Conservation (phyloP, 1,139 yeast species). For the Geotrichum carabidarum region DNA sequence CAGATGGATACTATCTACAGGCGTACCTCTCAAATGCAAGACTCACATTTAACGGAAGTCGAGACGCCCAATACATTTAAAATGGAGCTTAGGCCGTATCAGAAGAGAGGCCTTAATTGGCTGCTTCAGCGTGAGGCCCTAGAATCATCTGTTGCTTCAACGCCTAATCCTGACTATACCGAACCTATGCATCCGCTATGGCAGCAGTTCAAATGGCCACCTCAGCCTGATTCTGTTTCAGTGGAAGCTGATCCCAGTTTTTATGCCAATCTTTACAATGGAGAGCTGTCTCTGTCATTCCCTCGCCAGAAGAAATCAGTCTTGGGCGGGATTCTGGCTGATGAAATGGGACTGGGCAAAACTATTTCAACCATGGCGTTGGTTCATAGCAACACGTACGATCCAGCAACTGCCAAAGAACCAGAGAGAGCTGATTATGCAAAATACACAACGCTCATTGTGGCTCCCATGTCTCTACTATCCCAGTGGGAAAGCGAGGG, state of each 20-base stretch:
- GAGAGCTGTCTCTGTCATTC: slow-evolving; percentile 64
- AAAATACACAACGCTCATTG: slow-evolving; percentile 63
- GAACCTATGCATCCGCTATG: slow-evolving; percentile 80
- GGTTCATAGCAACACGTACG: slow-evolving; percentile 45
- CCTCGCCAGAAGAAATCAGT: slow-evolving; percentile 52
- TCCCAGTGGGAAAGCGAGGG: slow-evolving; percentile 88
- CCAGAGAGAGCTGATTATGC: slow-evolving; percentile 47
- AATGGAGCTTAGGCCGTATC: slow-evolving; percentile 61
- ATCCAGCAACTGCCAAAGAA: slow-evolving; percentile 20
- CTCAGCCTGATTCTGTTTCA: slow-evolving; percentile 29
- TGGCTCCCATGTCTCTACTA: slow-evolving; percentile 86
- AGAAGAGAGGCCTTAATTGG: slow-evolving; percentile 78
- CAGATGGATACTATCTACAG: slow-evolving; percentile 73
- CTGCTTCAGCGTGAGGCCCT: slow-evolving; percentile 53
- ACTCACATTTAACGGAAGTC: slow-evolving; percentile 52
- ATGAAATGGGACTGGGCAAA: slow-evolving; percentile 95
- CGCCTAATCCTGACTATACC: slow-evolving; percentile 33
- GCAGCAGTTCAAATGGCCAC: slow-evolving; percentile 77
- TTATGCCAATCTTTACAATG: slow-evolving; percentile 78
- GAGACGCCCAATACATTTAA: slow-evolving; percentile 59
- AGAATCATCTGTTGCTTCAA: slow-evolving; percentile 45
- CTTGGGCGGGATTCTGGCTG: slow-evolving; percentile 90
- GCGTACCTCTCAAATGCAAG: slow-evolving; percentile 47
- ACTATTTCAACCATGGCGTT: slow-evolving; percentile 79
- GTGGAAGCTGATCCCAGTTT: slow-evolving; percentile 37